Evolutionary conservation across 768 basidiomycete species (phyloP).

Genomic region (Tricholoma sp.): DNA sequence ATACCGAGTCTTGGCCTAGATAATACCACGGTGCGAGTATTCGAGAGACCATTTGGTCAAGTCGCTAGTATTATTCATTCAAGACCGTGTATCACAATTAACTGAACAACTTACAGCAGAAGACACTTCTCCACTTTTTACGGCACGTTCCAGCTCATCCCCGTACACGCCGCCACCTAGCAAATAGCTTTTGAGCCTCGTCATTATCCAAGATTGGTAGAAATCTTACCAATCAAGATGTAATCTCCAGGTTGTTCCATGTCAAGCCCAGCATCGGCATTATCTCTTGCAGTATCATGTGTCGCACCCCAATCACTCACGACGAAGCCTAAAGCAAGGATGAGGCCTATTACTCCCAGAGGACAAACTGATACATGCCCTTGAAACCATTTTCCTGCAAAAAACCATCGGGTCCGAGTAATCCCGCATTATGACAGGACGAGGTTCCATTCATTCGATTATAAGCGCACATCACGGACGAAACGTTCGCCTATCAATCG

Average conservation of each 20-base stretch:
- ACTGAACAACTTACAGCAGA: constrained; percentile 30
- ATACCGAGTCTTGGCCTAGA: constrained; percentile 42
- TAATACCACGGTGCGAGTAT: constrained; percentile 43
- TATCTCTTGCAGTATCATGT: constrained; percentile 39
- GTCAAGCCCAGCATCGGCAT: constrained; percentile 44
- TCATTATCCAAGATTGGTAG: not conserved
- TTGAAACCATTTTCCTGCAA: constrained; percentile 38
- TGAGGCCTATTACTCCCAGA: not conserved
- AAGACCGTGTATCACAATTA: constrained; percentile 37
- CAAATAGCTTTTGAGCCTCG: not conserved
- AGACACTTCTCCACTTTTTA: constrained; percentile 36
- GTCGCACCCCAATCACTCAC: constrained; percentile 53
- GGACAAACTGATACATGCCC: constrained; percentile 21
- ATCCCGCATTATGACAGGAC: constrained; percentile 54
- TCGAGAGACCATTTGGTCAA: constrained; percentile 42
- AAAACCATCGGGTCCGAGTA: constrained; percentile 38
- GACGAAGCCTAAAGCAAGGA: constrained; percentile 30
- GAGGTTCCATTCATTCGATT: constrained; percentile 57
- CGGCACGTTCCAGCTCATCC: not conserved
- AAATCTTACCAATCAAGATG: constrained; percentile 34
- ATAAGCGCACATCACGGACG: constrained; percentile 48
- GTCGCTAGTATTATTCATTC: constrained; percentile 20
- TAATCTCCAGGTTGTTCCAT: constrained; percentile 50
- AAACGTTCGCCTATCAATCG: constrained; percentile 37
- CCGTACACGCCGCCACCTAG: constrained; percentile 1